Evolutionary conservation across 1,284 basidiomycete genomes (phyloP), one percentile per base, ranked within the genome.

Genomic region (Microbotryum scabiosae): DNA sequence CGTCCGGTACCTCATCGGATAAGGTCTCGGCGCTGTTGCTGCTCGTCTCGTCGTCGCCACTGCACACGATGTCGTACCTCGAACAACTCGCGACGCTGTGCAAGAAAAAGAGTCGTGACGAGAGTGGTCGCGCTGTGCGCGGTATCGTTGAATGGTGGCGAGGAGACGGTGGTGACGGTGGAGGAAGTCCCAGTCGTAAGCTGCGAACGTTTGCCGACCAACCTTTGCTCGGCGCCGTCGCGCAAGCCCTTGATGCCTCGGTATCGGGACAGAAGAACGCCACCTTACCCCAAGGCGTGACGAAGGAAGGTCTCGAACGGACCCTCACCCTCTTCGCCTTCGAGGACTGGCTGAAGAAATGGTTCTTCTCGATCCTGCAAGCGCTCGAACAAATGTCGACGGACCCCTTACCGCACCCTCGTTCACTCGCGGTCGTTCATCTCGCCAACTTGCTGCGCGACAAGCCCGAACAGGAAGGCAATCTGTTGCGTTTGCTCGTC

Each of bases 381-480:
- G 82, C 89, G 47, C 82, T 98, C 46, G 94, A 98, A 86, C 82
- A 81, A 2, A 81, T 94, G 60, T 87, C 90, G 2, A 82, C 90
- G 63, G 94, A 97, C 73, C 84, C 90, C 0, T 81, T 98, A 2
- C 80, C 85, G 3, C 97, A 96, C 71, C 86, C 96, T 57, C 85
- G 92, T 54, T 89, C 82, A 1, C 89, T 91, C 76, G 80, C 86
- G 6, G 79, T 91, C 36, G 69, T 71, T 20, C 65, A 84, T 90
- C 56, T 86, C 81, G 75, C 85, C 30, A 63, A 84, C 46, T 82
- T 98, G 2, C 82, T 99, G 9, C 82, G 84, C 26, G 88, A 87
- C 65, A 93, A 93, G 70, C 87, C 93, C 0, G 96, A 99, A 74
- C 96, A 99, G 76, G 96, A 98, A 74, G 91, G 97, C 71, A 98